Evolutionary conservation across 1,284 basidiomycete genomes (phyloP).

Genomic region (Pascua guehoae): DNA sequence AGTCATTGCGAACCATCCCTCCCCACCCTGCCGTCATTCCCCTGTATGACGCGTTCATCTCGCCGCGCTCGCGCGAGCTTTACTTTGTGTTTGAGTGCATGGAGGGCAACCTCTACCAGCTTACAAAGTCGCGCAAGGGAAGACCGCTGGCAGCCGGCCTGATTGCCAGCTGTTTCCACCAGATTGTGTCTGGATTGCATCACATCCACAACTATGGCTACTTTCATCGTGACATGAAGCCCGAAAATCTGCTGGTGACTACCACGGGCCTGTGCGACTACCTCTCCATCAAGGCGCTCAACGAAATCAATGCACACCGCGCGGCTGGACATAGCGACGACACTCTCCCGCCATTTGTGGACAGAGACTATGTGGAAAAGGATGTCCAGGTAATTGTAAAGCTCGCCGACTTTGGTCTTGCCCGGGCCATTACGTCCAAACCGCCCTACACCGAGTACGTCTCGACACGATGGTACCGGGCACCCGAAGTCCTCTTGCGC

Average conservation of each 20-base stretch:
- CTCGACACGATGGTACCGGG: conserved; percentile 97
- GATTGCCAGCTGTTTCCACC: conserved; percentile 89
- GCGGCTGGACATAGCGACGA: conserved; percentile 3
- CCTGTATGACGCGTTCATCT: conserved; percentile 96
- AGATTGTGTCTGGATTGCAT: conserved; percentile 83
- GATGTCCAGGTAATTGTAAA: conserved; percentile 98
- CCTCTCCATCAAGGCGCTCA: conserved; percentile 55
- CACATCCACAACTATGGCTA: conserved; percentile 92
- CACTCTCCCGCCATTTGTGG: not conserved
- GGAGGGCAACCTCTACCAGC: conserved; percentile 99
- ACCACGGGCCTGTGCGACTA: conserved; percentile 96
- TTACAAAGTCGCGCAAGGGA: conserved; percentile 94
- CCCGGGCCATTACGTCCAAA: conserved; percentile 78
- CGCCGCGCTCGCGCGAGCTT: conserved; percentile 87
- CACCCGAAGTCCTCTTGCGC: conserved; percentile 90
- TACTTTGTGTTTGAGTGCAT: conserved; percentile 99
- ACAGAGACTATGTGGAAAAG: conserved; percentile 56
- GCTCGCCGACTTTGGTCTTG: conserved; percentile 96
- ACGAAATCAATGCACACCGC: conserved; percentile 32
- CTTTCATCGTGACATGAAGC: conserved; percentile 99
- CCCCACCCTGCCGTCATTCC: conserved; percentile 97
- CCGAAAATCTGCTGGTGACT: conserved; percentile 99
- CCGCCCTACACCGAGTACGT: conserved; percentile 99
- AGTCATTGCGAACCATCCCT: conserved; percentile 91
- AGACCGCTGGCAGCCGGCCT: conserved; percentile 91